Base-by-base conservation (phyloP, 2,329 filamentous ascomycete species). In the Blastomyces parvus region DNA sequence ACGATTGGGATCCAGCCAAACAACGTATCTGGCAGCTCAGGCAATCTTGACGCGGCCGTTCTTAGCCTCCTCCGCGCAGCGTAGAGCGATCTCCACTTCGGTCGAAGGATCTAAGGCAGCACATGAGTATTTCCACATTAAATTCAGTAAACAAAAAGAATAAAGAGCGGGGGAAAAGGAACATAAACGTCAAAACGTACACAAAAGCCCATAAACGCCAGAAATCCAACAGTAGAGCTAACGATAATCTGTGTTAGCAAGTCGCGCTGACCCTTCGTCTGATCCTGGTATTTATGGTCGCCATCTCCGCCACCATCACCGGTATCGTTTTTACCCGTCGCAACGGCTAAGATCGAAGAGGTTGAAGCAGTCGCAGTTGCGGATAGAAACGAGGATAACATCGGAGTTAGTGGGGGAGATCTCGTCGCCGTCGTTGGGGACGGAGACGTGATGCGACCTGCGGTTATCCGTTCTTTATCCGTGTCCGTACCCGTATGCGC, bases 1-100 rank as follows among this genome's bases (percentile, higher is more conserved):
- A 99, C 78, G 2, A 87, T 86, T 1, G 91, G 86, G 57, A 99
- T 94, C 94, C 94, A 99, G 71, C 93, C 93, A 69, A 97, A 89
- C 71, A 96, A 86, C 56, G 85, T 88, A 72, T 92, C 85, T 22
- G 93, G 90, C 11, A 99, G 83, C 42, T 88, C 82, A 7, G 94
- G 95, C 25, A 97, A 81, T 38, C 82, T 74, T 1, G 82, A 82
- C 19, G 83, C 83, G n/a, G 82, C 81, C 71, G 87, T 81, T 68
- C 85, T 85, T 67, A 89, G 87, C 70, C 87, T 87, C 77, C 92
- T 94, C 64, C 94, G 86, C 57, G 94, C 94, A 40, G 91, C 88
- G 74, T 97, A 99, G 0, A 99, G 83, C 27, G 87, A 83, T 59
- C 90, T 88, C 94, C 94, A 99, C 85, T 91, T 86, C 67, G 92